A percentile compares a stretch with the other conserved stretches of the same genome.
Conservation (phyloP, 805 yeast species). For the Wickerhamiella occidentalis region DNA sequence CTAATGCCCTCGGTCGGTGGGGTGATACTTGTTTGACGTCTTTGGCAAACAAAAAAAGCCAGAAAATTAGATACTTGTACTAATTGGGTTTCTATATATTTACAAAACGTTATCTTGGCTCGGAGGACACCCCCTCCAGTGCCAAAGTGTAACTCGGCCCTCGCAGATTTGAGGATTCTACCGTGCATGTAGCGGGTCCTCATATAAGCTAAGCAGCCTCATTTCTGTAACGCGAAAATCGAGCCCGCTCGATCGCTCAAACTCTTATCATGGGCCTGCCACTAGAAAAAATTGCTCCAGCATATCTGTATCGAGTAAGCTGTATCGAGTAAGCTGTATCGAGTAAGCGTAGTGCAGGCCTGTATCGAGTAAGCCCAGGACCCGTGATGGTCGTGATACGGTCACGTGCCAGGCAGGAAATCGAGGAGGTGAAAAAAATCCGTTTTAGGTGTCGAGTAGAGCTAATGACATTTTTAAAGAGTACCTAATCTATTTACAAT, state of each 20-base stretch:
- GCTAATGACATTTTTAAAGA: too few species aligned
- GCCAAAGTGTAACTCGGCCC: background rate
- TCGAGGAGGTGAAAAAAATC: background rate
- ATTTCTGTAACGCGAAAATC: background rate
- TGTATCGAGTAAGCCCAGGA: conserved; percentile 9
- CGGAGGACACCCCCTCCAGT: too few species aligned
- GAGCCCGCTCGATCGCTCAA: background rate
- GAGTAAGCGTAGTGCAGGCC: conserved; percentile 4
- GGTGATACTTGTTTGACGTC: too few species aligned
- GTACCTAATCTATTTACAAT: too few species aligned
- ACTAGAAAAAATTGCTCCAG: background rate
- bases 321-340: conserved; percentile 9
- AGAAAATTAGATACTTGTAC: too few species aligned
- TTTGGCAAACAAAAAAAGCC: too few species aligned
- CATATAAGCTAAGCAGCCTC: background rate
- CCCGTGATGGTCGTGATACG: background rate
- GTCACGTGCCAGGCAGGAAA: background rate
- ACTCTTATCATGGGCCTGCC: background rate
- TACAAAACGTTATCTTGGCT: too few species aligned
- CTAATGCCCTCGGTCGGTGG: too few species aligned
- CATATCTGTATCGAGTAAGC: conserved; percentile 6
- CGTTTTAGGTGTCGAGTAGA: too few species aligned
- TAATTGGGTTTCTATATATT: too few species aligned
- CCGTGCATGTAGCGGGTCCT: background rate
- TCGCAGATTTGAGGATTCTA: background rate